Percentiles rank a stretch among this genome's conserved stretches.
These are phyloP conservation scores for Rhodotorula sp. DNA, from an alignment of 1,284 basidiomycete genomes.

Conservation along the genomic window DNA sequence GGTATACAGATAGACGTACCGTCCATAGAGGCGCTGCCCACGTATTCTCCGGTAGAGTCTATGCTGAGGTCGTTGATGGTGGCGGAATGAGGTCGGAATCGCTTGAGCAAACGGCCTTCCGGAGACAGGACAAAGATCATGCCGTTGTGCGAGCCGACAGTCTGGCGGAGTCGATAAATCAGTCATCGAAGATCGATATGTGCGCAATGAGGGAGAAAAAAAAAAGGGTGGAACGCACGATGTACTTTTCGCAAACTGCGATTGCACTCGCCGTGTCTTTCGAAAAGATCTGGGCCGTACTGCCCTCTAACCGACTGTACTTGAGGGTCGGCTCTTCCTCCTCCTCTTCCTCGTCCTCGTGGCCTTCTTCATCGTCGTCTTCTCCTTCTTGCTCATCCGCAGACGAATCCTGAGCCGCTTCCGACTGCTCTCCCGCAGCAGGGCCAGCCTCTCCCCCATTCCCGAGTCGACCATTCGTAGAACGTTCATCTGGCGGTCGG, in stretches of 20 bases:
- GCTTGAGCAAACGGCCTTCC: slow-evolving; percentile 71
- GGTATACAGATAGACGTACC: slow-evolving; percentile 59
- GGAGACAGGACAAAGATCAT: slow-evolving; percentile 63
- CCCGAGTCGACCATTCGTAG: neutral
- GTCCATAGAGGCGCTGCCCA: slow-evolving; percentile 90
- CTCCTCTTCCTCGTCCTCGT: slow-evolving; percentile 26
- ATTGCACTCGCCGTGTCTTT: slow-evolving; percentile 84
- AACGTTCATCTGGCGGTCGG: neutral
- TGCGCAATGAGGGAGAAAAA: slow-evolving; percentile 4
- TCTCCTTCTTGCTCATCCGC: slow-evolving; percentile 50
- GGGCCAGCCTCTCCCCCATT: slow-evolving; percentile 2
- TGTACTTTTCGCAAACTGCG: slow-evolving; percentile 67
- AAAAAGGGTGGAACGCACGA: slow-evolving; percentile 57
- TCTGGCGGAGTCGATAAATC: slow-evolving; percentile 44
- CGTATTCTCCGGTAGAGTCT: slow-evolving; percentile 81
- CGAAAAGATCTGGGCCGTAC: slow-evolving; percentile 73
- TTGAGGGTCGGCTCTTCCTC: slow-evolving; percentile 63
- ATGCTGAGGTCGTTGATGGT: slow-evolving; percentile 81
- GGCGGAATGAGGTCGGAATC: slow-evolving; percentile 88
- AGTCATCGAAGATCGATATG: neutral
- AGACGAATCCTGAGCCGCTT: slow-evolving; percentile 26
- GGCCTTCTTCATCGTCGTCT: slow-evolving; percentile 58
- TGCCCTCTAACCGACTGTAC: slow-evolving; percentile 73
- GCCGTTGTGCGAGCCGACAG: slow-evolving; percentile 85
- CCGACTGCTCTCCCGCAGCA: slow-evolving; percentile 20